phyloP scores from a whole-genome alignment of 345 rosid genomes.

The Iberis pinnata region DNA sequence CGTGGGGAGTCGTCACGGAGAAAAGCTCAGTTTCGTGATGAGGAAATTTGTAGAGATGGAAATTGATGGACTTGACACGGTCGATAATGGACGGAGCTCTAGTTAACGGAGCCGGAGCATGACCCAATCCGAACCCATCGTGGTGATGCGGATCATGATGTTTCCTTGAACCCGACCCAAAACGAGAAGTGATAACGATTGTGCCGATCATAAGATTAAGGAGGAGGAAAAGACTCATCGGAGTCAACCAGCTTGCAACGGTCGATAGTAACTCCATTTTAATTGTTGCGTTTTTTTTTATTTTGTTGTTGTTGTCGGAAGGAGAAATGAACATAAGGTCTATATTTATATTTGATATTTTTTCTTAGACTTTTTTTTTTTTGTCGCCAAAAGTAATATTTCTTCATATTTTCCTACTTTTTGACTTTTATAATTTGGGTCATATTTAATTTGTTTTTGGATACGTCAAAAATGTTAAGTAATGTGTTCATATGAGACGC shows the following conservation, averaged over 20 bases:
- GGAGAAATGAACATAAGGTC: background rate
- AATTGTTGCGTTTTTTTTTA: background rate
- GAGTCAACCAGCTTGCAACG: slow-evolving; percentile 40
- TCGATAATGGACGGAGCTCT: slow-evolving; percentile 49
- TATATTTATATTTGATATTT: slow-evolving; percentile 20
- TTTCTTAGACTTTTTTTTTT: background rate
- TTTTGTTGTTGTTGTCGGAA: slow-evolving; percentile 25
- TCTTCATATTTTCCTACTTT: background rate
- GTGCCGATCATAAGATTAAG: slow-evolving; percentile 61
- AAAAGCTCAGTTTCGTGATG: slow-evolving; percentile 13
- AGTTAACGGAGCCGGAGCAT: slow-evolving; percentile 24
- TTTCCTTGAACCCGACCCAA: slow-evolving; percentile 24
- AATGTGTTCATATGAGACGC: slow-evolving; percentile 23
- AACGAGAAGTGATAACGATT: slow-evolving; percentile 41
- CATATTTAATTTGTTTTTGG: background rate
- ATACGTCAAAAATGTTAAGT: slow-evolving; percentile 22
- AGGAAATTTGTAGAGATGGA: slow-evolving; percentile 34
- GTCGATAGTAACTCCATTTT: slow-evolving; percentile 24
- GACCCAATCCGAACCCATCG: slow-evolving; percentile 20
- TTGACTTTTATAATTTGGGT: slow-evolving; percentile 16
- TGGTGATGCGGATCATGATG: slow-evolving; percentile 16
- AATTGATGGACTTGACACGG: slow-evolving; percentile 43
- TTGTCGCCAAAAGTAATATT: background rate
- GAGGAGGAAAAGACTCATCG: slow-evolving; percentile 52
- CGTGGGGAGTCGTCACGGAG: slow-evolving; percentile 10